These are phyloP conservation scores for Chaetoceros tenuissimus DNA, from an alignment of 108 stramenopile genomes.

Conservation along the genomic window DNA sequence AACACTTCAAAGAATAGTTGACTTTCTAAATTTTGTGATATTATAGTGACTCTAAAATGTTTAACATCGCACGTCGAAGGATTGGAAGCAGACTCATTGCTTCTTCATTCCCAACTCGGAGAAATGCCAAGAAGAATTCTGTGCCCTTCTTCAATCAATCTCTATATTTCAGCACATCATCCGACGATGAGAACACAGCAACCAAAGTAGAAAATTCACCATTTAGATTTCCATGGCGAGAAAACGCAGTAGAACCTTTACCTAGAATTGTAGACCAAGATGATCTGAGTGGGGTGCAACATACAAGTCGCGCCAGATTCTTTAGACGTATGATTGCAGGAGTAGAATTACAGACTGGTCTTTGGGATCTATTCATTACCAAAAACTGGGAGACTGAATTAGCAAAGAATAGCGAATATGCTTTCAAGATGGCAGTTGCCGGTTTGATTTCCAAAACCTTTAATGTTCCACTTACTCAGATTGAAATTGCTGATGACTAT, in stretches of 20 bases:
- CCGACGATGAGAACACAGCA: too few species aligned
- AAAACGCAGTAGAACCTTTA: not conserved
- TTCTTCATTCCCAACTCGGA: too few species aligned
- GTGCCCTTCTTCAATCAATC: too few species aligned
- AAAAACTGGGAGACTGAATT: slow-evolving; percentile 4
- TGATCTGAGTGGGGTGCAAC: not conserved
- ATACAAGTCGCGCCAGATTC: not conserved
- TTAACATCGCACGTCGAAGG: too few species aligned
- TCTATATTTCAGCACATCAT: too few species aligned
- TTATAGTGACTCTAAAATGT: too few species aligned
- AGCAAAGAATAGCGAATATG: slow-evolving; percentile 1
- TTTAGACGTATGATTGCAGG: not conserved
- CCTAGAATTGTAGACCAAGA: not conserved
- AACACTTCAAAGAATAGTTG: too few species aligned
- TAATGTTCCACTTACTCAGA: slow-evolving; percentile 1
- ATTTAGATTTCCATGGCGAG: slow-evolving; percentile 7
- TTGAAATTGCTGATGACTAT: slow-evolving; percentile 1
- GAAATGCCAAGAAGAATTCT: too few species aligned
- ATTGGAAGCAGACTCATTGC: too few species aligned
- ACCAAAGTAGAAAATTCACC: too few species aligned
- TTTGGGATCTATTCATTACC: not conserved
- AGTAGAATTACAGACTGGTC: not conserved
- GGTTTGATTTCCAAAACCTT: slow-evolving; percentile 4
- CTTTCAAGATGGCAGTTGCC: slow-evolving; percentile 11
- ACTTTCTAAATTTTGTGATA: too few species aligned